Evolutionary conservation across 345 rosid species (phyloP), one percentile per base, ranked within the genome.

Genomic region (Acer negundo): DNA sequence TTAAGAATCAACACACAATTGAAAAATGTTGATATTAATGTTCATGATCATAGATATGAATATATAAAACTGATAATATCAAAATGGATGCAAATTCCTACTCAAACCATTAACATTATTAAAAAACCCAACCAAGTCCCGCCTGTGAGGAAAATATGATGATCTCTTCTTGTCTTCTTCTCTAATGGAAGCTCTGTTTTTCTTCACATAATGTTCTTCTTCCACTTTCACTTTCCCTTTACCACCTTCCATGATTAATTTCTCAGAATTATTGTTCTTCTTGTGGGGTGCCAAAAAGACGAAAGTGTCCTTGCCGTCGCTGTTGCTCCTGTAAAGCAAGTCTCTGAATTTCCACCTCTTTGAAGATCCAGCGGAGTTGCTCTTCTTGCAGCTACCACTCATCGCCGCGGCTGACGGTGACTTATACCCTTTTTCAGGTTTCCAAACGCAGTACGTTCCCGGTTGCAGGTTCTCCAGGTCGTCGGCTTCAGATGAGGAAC

Each of bases 261-360:
- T 40, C 59, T 62, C 73, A 0, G 38, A 72, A 2, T 13, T 35
- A 35, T 35, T 35, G 4, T 35, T 49, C 22, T 72, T 85, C 69
- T 74, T 79, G 62, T 63, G 68, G 35, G 89, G 85, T 42, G 90
- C 68, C 74, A 90, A 77, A 67, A 84, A 58, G 26, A 88, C 85
- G 7, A 88, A 85, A 53, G 74, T 84, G 7, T 85, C 90, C 72
- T 90, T 85, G 0, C 90, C 90, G 28, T 90, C 90, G 42, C 91
- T 88, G 26, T 80, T 84, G 44, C 90, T 88, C 73, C 92, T 79
- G 82, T 81, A 75, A 1, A 92, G 78, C 28, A 94, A 71, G 65
- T 87, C 87, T 71, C 88, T 72, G 4, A 95, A 63, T 81, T 84
- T 90, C 97, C 98, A 93, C 61, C 94, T 88, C 86, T 88, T 91